phyloP scores from a whole-genome alignment of 192 early-diverging fungal genomes.

The Coemansia sp. region DNA sequence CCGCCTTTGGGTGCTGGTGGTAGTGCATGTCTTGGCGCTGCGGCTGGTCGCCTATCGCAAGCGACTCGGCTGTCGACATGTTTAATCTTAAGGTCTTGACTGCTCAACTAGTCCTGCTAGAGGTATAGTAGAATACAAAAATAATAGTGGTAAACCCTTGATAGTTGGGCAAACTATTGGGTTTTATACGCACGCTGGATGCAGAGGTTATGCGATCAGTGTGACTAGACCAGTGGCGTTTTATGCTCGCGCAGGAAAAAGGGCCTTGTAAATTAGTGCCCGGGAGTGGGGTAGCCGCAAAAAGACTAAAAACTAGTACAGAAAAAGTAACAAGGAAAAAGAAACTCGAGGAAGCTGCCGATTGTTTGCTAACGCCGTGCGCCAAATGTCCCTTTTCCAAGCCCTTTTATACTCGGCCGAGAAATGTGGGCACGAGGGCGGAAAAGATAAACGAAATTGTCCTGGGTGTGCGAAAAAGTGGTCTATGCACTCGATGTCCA shows the following conservation, averaged over 20 bases:
- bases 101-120: slow-evolving; percentile 1
- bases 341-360: neutral
- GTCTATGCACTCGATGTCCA: slow-evolving; percentile 7
- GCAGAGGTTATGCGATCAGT: neutral
- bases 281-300: slow-evolving; percentile 4
- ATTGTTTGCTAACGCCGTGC: slow-evolving; percentile 10
- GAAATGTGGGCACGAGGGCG: neutral
- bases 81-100: neutral
- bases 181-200: no score
- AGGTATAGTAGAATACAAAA: slow-evolving; percentile 7
- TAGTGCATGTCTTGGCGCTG: slow-evolving; percentile 6
- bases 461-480: slow-evolving; percentile 1
- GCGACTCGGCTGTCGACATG: slow-evolving; percentile 17
- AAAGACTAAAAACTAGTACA: slow-evolving; percentile 5
- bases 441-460: neutral
- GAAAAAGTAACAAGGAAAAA: slow-evolving; percentile 5
- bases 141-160: neutral
- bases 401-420: slow-evolving; percentile 1
- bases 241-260: slow-evolving; percentile 7
- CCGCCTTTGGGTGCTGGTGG: slow-evolving; percentile 44
- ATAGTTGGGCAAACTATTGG: no score
- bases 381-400: neutral
- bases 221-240: neutral
- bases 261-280: neutral
- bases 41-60: slow-evolving; percentile 7